A percentile compares a stretch with the other conserved stretches of the same genome.
phyloP scores from a whole-genome alignment of 257 asterid species.

The Solanum appendiculatum region DNA sequence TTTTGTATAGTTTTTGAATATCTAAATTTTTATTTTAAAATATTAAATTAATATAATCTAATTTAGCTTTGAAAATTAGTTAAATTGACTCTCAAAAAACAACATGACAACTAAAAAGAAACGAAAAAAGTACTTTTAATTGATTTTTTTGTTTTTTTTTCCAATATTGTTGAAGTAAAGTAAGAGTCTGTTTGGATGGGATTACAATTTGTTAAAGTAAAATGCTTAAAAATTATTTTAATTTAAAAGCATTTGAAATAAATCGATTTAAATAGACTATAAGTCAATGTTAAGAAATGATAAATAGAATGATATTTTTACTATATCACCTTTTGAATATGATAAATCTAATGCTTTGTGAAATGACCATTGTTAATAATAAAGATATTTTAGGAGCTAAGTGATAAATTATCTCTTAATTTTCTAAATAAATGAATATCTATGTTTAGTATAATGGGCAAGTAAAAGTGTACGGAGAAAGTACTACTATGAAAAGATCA shows the following conservation, averaged over 20 bases:
- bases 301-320: too few species aligned
- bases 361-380: too few species aligned
- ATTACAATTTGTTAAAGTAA: neutral
- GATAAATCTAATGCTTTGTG: too few species aligned
- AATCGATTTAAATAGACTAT: neutral
- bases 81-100: too few species aligned
- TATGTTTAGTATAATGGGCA: too few species aligned
- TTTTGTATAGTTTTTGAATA: too few species aligned
- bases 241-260: too few species aligned
- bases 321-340: too few species aligned
- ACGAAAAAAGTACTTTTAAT: neutral
- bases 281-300: neutral
- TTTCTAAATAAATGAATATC: too few species aligned
- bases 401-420: too few species aligned
- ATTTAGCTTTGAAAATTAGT: neutral
- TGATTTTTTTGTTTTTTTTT: neutral
- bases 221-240: neutral
- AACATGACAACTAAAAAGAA: neutral
- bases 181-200: neutral
- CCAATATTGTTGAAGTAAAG: neutral
- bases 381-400: too few species aligned
- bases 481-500: neutral
- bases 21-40: neutral
- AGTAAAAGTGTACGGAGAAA: too few species aligned
- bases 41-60: neutral